Evolutionary conservation across 2,329 filamentous ascomycete genomes (phyloP).

Genomic region (Penicillium sp.): DNA sequence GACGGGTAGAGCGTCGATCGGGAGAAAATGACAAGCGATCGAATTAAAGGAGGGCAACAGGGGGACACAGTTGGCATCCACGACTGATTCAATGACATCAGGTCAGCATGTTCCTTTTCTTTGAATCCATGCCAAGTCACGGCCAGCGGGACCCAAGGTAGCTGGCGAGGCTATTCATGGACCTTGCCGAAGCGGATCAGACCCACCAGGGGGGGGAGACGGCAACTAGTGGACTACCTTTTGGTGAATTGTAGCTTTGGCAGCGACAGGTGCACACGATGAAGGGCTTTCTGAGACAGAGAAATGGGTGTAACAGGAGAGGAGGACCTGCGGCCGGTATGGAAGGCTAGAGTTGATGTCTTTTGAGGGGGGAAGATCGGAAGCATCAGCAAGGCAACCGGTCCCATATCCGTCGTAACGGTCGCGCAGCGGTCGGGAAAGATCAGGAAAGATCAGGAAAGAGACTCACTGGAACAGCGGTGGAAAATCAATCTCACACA

Average conservation of each 20-base stretch:
- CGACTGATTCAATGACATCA: constrained; percentile 22
- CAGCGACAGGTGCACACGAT: not conserved
- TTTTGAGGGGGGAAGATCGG: constrained; percentile 1
- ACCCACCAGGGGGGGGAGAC: constrained; percentile 17
- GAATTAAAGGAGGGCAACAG: constrained; percentile 12
- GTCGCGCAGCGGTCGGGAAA: constrained; percentile 4
- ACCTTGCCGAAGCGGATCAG: constrained; percentile 14
- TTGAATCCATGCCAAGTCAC: constrained; percentile 1
- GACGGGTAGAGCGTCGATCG: constrained; percentile 1
- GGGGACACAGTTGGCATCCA: constrained; percentile 13
- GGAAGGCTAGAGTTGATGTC: constrained; percentile 11
- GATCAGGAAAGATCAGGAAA: not conserved
- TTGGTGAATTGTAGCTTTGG: too few relatives aligned
- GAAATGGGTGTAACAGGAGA: constrained; percentile 10
- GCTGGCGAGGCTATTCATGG: constrained; percentile 17
- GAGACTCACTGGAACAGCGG: constrained; percentile 1
- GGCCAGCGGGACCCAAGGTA: constrained; percentile 18
- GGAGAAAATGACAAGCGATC: not conserved
- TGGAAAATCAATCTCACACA: constrained; percentile 2
- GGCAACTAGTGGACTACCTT: not conserved
- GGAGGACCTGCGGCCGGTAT: constrained; percentile 20
- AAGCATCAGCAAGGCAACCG: constrained; percentile 15
- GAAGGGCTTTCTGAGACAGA: not conserved
- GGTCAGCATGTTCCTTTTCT: constrained; percentile 20
- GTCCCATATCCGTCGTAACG: constrained; percentile 4